Conservation (phyloP, 2,329 filamentous ascomycete species). For the Penicillium palitans region DNA sequence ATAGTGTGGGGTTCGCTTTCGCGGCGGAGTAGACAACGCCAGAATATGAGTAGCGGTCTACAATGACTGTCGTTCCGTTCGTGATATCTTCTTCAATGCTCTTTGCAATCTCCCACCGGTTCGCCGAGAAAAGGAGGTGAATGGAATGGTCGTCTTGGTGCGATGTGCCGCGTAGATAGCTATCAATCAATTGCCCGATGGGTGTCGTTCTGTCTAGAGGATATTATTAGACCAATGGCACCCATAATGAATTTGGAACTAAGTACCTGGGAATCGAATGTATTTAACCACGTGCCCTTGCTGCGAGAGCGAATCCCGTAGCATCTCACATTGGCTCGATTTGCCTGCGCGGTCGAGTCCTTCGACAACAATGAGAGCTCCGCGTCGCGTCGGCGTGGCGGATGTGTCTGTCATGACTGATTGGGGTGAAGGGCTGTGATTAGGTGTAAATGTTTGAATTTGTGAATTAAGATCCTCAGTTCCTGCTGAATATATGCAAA, state of each 20-base stretch:
- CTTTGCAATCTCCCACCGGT: slow-evolving; percentile 72
- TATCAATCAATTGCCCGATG: slow-evolving; percentile 84
- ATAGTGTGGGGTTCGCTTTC: slow-evolving; percentile 70
- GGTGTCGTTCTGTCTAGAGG: slow-evolving; percentile 72
- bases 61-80: slow-evolving; percentile 71
- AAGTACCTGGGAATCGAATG: slow-evolving; percentile 65
- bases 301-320: slow-evolving; percentile 57
- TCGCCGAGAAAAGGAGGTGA: slow-evolving; percentile 86
- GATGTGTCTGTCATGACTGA: slow-evolving; percentile 5
- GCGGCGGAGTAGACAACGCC: slow-evolving; percentile 92
- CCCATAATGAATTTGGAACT: background rate
- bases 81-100: slow-evolving; percentile 53
- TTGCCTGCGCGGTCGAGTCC: slow-evolving; percentile 89
- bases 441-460: background rate
- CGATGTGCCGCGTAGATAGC: slow-evolving; percentile 70
- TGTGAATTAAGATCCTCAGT: background rate
- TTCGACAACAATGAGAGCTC: slow-evolving; percentile 80
- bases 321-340: slow-evolving; percentile 78
- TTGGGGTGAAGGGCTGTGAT: background rate
- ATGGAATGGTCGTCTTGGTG: slow-evolving; percentile 85
- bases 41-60: slow-evolving; percentile 94
- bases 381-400: slow-evolving; percentile 46
- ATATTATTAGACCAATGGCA: slow-evolving; percentile 14
- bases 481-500: background rate
- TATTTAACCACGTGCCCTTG: slow-evolving; percentile 56